A percentile compares a stretch with the other conserved stretches of the same genome.
Conservation (phyloP, 1,284 basidiomycete species). For the Trametes sp. region DNA sequence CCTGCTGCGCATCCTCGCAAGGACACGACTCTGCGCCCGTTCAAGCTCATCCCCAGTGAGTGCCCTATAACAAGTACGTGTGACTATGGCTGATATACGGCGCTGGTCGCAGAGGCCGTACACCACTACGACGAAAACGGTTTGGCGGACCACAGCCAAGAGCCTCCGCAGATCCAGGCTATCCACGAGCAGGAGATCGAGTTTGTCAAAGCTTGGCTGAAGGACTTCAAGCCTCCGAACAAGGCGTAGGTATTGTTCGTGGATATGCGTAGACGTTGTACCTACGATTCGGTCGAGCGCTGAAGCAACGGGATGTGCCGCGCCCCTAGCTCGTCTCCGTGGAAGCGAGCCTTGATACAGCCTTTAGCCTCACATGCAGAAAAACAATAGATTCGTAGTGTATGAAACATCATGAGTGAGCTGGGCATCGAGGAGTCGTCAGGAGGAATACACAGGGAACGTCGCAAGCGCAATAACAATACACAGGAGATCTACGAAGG, state of each 20-base stretch:
- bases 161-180: conserved; percentile 80
- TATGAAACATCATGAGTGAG: conserved; percentile 11
- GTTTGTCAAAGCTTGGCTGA: conserved; percentile 90
- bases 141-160: conserved; percentile 63
- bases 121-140: conserved; percentile 95
- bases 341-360: too few relatives aligned
- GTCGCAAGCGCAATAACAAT: conserved; percentile 11
- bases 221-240: conserved; percentile 54
- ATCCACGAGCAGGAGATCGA: conserved; percentile 83
- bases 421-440: conserved; percentile 18
- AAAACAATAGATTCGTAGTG: conserved; percentile 5
- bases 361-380: neutral
- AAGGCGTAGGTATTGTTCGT: neutral
- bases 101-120: conserved; percentile 68
- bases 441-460: conserved; percentile 13
- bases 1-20: conserved; percentile 72
- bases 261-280: too few relatives aligned
- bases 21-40: conserved; percentile 80
- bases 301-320: too few relatives aligned
- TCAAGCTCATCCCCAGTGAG: conserved; percentile 87
- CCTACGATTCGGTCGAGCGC: too few relatives aligned
- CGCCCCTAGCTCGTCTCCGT: too few relatives aligned
- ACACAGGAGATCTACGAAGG: conserved; percentile 7
- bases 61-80: neutral
- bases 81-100: neutral